Evolutionary conservation across 306 rosid genomes (phyloP).

Genomic region (Vigna unguiculata): DNA sequence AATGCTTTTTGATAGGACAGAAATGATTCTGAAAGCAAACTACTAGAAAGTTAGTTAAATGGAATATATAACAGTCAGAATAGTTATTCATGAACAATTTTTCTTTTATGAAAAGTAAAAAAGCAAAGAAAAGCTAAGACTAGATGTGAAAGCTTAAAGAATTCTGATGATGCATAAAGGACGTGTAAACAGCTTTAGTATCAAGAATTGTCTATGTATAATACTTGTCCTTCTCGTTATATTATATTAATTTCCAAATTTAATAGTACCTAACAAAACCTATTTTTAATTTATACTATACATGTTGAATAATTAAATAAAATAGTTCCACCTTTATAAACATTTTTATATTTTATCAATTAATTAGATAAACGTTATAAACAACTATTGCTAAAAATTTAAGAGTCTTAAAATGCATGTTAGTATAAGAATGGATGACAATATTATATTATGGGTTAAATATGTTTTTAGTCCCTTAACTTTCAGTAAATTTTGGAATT

Average conservation of each 20-base stretch:
- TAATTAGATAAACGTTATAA: too few relatives aligned
- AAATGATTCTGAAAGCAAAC: conserved; percentile 39
- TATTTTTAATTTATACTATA: background rate
- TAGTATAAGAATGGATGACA: too few relatives aligned
- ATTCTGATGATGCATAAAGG: conserved; percentile 20
- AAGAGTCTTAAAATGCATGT: too few relatives aligned
- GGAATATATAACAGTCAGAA: conserved; percentile 34
- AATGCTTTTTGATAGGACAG: conserved; percentile 33
- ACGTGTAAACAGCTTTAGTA: conserved; percentile 5
- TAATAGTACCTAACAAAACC: background rate
- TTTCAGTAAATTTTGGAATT: too few relatives aligned
- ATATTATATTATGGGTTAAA: too few relatives aligned
- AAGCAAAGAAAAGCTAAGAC: background rate
- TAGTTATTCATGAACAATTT: conserved; percentile 17
- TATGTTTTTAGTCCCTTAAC: too few relatives aligned
- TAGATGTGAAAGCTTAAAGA: conserved; percentile 4
- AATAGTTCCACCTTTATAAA: too few relatives aligned
- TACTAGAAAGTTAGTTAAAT: conserved; percentile 24
- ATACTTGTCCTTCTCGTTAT: background rate
- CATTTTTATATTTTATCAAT: too few relatives aligned
- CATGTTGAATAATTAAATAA: background rate
- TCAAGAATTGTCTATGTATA: background rate
- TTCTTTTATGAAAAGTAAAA: background rate
- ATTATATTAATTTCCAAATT: too few relatives aligned
- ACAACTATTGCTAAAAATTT: too few relatives aligned